Base-by-base conservation (phyloP, 768 basidiomycete genomes). In the Tricholoma terreum region DNA sequence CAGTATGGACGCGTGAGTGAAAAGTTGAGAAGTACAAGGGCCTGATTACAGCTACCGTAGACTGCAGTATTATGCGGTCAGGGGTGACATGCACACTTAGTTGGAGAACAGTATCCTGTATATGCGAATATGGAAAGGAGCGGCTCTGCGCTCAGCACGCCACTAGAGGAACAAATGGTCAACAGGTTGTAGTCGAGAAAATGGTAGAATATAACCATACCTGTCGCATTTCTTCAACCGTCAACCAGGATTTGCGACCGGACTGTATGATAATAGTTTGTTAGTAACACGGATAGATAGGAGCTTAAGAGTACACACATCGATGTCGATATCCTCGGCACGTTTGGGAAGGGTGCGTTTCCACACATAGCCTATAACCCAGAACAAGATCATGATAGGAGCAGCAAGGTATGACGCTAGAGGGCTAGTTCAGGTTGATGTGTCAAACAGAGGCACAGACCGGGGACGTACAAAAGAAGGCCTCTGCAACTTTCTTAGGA, bases 181-280 rank as follows among this genome's bases (percentile, higher is more conserved):
- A 11, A n/a, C 35, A 24, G 6, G 49, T 17, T 34, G 6, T n/a
- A 1, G 9, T 27, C 24, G 24, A 2, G 22, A 21, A 4, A 35
- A 35, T 40, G 7, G 9, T 30, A 31, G 10, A 6, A 17, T 14
- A 7, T 11, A 34, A 50, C 65, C 67, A 11, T 62, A 75, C 74
- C 56, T 68, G 67, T 43, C 74, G 69, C 77, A 79, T 78, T 59
- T 79, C 74, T 52, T 75, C 75, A 3, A 71, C 77, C 4, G 77
- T 79, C 24, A 76, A 65, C 77, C 77, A 79, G 61, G 73, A 75
- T 70, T 78, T 79, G 56, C 77, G 75, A 45, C 76, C 77, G 60
- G 77, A 68, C 72, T 73, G 42, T 34, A 33, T 45, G 21, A 31
- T 24, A 57, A 10, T 27, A 52, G 10, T 52, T 9, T 53, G 12